Evolutionary conservation across 202 grass and related monocot species (phyloP).

Genomic region (Digitaria exilis): DNA sequence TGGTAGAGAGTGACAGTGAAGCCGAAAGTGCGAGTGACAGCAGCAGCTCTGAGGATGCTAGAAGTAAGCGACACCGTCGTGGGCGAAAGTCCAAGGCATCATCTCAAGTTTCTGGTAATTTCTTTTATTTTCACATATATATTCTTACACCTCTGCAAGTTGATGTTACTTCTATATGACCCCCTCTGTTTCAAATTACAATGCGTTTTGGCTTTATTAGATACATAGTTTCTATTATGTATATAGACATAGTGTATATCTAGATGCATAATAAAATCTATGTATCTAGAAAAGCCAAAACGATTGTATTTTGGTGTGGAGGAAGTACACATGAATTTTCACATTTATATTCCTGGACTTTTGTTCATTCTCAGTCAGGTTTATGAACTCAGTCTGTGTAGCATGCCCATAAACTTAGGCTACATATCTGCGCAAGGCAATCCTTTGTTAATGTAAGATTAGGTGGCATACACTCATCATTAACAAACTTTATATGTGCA

Average conservation of each 20-base stretch:
- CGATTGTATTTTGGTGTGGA: no score
- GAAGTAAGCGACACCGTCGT: slow-evolving; percentile 49
- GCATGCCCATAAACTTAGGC: neutral
- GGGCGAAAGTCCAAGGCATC: slow-evolving; percentile 60
- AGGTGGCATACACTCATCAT: neutral
- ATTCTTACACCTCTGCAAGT: neutral
- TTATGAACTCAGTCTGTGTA: neutral
- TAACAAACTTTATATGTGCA: neutral
- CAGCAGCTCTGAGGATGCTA: slow-evolving; percentile 60
- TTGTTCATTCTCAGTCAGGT: neutral
- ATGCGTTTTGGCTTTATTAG: no score
- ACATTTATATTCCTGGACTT: slow-evolving; percentile 12
- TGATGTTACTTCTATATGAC: neutral
- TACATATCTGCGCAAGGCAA: neutral
- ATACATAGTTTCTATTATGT: no score
- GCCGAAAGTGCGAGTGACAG: slow-evolving; percentile 53
- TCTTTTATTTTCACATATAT: neutral
- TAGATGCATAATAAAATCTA: no score
- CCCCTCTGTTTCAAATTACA: no score
- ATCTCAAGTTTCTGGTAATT: slow-evolving; percentile 73
- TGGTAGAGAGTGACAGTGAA: slow-evolving; percentile 53
- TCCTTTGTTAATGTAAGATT: neutral
- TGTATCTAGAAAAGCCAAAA: no score
- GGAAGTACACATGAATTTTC: no score
- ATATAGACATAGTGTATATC: no score